Base-by-base conservation (phyloP, 1,139 yeast species). In the Pichia sp. region DNA sequence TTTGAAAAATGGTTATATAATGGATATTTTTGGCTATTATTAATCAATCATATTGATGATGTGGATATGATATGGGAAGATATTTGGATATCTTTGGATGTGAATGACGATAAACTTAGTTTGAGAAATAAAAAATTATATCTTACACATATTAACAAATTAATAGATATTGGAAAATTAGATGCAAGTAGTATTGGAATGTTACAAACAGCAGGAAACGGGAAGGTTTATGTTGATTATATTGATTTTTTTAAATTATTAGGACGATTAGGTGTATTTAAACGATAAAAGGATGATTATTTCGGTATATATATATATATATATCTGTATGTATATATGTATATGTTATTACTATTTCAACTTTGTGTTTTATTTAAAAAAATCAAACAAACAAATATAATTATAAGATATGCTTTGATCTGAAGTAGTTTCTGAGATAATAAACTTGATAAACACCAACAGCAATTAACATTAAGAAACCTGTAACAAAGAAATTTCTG, bases 391-490 rank as follows among this genome's bases (percentile, higher is more conserved):
- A 19, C 10, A 19, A 21, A 15, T n/a, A 13, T 3, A 28, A 15
- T 65, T 70, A 89, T 53, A 89, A 81, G 58, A 89, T 89, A 61
- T 89, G 96, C 70, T 89, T 89, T 43, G 95, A 83, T 67, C 85
- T 82, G 79, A 89, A 89, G 71, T 85, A 89, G 62, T 84, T 82
- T 69, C 95, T 82, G 68, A 89, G 76, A 68, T 91, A 89, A 59
- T 79, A 78, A 50, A 91, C 74, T 70, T 89, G 97, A 94, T 96
- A 89, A 35, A 73, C 79, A 35, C 96, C 96, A 54, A 91, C 78
- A 22, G 80, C 78, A 41, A 88, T 60, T 61, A 91, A 74, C 27
- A 88, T 70, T 31, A 80, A 25, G 48, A 88, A 71, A 49, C 87
- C 77, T 32, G 79, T 59, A 35, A 84, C 55, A 24, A 95, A 85